Evolutionary conservation across 2,329 filamentous ascomycete genomes (phyloP).

Genomic region (Fusarium kyushuense): DNA sequence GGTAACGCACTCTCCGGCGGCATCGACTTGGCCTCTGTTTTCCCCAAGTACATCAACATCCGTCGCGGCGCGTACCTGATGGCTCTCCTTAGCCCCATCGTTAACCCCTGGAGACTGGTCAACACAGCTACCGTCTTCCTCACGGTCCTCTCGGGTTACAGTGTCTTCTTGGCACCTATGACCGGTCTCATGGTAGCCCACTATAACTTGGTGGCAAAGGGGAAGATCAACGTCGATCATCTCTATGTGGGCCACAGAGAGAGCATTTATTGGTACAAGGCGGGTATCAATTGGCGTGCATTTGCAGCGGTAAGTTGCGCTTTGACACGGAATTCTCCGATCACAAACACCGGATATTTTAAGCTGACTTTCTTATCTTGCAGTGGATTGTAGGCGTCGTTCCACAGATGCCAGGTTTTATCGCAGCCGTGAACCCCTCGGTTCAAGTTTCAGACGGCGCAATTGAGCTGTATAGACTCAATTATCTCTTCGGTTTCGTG

Average conservation of each 20-base stretch:
- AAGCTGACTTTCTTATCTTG: not conserved
- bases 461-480: slow-evolving; percentile 55
- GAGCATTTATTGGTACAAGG: slow-evolving; percentile 57
- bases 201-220: slow-evolving; percentile 51
- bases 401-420: slow-evolving; percentile 58
- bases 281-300: slow-evolving; percentile 57
- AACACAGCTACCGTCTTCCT: slow-evolving; percentile 54
- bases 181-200: slow-evolving; percentile 56
- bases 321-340: not conserved
- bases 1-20: slow-evolving; percentile 56
- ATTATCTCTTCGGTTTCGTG: slow-evolving; percentile 55
- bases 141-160: slow-evolving; percentile 53
- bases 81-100: slow-evolving; percentile 52
- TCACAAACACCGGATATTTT: not conserved
- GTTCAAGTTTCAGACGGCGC: slow-evolving; percentile 53
- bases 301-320: slow-evolving; percentile 52
- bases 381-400: slow-evolving; percentile 57
- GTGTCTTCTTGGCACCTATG: slow-evolving; percentile 56
- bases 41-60: slow-evolving; percentile 55
- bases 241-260: slow-evolving; percentile 49
- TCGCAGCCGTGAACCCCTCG: slow-evolving; percentile 54
- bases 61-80: slow-evolving; percentile 55
- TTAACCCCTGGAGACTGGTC: slow-evolving; percentile 56
- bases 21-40: slow-evolving; percentile 55
- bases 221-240: slow-evolving; percentile 54